phyloP scores from a whole-genome alignment of 1,139 yeast genomes.

The Casaregolazyma suthepensis region DNA sequence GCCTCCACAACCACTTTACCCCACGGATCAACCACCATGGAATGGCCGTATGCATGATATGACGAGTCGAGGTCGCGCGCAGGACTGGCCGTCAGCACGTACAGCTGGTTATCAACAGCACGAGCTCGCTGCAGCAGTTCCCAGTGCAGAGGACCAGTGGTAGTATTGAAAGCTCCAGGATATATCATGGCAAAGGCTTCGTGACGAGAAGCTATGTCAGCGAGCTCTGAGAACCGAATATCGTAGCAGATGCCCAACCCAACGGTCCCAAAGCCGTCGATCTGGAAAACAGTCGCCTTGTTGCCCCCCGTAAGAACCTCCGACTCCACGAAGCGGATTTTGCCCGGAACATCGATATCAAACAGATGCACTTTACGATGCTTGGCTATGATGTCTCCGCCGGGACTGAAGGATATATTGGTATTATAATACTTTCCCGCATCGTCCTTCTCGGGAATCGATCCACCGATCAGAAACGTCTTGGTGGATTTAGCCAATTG shows the following conservation, averaged over 20 bases:
- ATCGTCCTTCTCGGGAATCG: conserved; percentile 70
- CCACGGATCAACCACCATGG: conserved; percentile 77
- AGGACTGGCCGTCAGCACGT: conserved; percentile 78
- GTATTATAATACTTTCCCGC: conserved; percentile 71
- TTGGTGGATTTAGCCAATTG: conserved; percentile 55
- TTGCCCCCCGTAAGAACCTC: conserved; percentile 69
- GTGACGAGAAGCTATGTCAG: conserved; percentile 71
- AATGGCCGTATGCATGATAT: conserved; percentile 92
- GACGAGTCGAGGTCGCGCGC: conserved; percentile 67
- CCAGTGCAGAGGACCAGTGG: conserved; percentile 96
- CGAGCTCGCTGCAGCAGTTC: conserved; percentile 76
- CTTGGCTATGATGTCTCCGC: conserved; percentile 71
- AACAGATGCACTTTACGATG: conserved; percentile 87
- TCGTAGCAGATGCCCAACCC: conserved; percentile 94
- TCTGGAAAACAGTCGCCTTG: conserved; percentile 66
- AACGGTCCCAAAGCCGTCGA: conserved; percentile 66
- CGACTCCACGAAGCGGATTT: conserved; percentile 81
- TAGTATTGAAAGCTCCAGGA: conserved; percentile 94
- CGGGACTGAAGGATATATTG: conserved; percentile 62
- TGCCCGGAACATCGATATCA: conserved; percentile 86
- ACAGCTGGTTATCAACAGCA: conserved; percentile 85
- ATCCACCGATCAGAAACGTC: conserved; percentile 77
- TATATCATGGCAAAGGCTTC: conserved; percentile 81
- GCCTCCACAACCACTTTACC: conserved; percentile 82
- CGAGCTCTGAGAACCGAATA: conserved; percentile 85